Conservation (phyloP, 768 basidiomycete genomes). For the Cytidiella melzeri region DNA sequence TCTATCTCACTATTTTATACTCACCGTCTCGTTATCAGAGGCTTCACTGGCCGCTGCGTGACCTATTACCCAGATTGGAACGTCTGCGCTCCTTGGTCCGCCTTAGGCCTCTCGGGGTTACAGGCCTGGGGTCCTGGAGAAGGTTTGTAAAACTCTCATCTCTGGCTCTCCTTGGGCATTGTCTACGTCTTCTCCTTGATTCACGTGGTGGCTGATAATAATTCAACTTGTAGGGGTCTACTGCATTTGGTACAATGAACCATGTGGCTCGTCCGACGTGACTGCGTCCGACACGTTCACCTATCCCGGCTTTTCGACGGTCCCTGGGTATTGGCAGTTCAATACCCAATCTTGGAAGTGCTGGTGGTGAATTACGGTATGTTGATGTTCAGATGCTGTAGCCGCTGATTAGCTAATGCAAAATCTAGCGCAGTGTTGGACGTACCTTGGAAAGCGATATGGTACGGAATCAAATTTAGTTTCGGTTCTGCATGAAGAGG, state of each 20-base stretch:
- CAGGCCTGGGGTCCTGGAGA: not conserved
- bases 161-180: not conserved
- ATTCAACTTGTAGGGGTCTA: not conserved
- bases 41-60: not conserved
- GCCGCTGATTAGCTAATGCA: no score
- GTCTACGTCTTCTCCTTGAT: not conserved
- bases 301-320: not conserved
- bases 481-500: not conserved
- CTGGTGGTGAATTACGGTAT: conserved; percentile 1
- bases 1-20: no score
- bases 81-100: conserved; percentile 2
- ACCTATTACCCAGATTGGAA: conserved; percentile 1
- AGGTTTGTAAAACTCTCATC: not conserved
- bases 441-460: no score
- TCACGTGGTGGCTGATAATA: not conserved
- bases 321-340: conserved; percentile 4
- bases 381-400: not conserved
- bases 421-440: no score
- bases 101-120: conserved; percentile 3
- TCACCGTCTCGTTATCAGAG: no score
- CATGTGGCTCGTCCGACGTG: not conserved
- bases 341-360: conserved; percentile 6
- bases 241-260: not conserved
- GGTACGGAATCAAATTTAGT: no score
- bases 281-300: conserved; percentile 3